Conservation (phyloP, 495 filamentous ascomycete genomes). For the Pyrenopolyporus hunteri region DNA sequence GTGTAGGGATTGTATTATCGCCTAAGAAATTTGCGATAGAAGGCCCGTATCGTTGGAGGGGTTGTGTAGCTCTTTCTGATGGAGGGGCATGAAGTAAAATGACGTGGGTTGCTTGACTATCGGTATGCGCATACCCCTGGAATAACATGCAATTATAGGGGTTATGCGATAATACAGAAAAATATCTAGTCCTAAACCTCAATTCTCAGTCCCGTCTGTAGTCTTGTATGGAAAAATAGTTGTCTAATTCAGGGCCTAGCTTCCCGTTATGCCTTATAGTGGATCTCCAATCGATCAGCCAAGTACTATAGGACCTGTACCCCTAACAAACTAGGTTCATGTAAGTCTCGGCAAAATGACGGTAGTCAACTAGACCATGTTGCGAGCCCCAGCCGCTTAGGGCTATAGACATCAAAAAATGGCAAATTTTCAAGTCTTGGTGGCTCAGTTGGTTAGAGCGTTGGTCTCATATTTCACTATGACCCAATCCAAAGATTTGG, state of each 20-base stretch:
- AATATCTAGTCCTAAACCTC: no score
- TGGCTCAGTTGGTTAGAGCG: constrained; percentile 1
- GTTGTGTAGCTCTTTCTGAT: constrained; percentile 13
- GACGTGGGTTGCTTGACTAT: constrained; percentile 11
- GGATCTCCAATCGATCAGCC: no score
- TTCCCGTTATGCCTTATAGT: no score
- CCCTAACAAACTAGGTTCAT: no score
- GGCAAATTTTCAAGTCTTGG: no score
- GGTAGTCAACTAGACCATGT: no score
- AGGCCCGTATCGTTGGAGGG: constrained; percentile 20
- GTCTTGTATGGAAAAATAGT: no score
- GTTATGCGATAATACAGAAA: neutral
- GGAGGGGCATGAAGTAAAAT: constrained; percentile 33
- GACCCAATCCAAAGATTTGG: neutral
- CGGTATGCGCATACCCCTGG: neutral
- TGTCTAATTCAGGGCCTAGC: no score
- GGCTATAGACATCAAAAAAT: no score
- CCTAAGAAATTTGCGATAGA: constrained; percentile 15
- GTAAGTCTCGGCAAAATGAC: neutral
- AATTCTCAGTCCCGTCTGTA: no score
- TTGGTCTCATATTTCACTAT: neutral
- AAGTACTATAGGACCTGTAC: no score
- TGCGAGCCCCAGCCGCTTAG: no score
- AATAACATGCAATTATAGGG: neutral
- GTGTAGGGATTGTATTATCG: neutral